Conservation (phyloP, 495 filamentous ascomycete genomes). For the Penicillium simplicissimum region DNA sequence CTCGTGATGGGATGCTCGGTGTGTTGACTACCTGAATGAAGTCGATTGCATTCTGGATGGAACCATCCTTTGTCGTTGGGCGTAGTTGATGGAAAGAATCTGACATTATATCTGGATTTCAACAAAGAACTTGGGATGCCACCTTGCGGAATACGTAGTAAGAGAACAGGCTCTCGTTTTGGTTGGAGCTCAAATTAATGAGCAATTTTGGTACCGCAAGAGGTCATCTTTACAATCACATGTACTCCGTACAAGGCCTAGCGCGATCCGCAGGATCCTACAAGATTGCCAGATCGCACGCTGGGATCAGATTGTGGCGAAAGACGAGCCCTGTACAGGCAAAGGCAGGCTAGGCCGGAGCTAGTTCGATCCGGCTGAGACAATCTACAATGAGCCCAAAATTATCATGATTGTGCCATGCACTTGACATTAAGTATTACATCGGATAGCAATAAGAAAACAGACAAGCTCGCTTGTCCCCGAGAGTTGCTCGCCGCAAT, state of each 20-base stretch:
- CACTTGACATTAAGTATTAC: conserved; percentile 25
- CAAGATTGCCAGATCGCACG: neutral
- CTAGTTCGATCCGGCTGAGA: neutral
- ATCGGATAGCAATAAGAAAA: conserved; percentile 15
- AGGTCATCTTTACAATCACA: neutral
- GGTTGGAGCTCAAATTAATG: neutral
- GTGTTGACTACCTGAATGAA: no score
- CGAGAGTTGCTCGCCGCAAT: neutral
- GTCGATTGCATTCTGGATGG: no score
- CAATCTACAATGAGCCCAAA: neutral
- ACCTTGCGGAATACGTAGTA: no score
- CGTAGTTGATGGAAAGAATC: no score
- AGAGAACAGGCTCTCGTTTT: no score
- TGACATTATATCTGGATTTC: no score
- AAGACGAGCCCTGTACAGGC: neutral
- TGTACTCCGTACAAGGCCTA: neutral
- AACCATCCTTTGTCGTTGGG: no score
- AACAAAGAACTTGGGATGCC: no score
- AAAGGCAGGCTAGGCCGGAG: neutral
- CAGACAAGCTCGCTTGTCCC: conserved; percentile 3
- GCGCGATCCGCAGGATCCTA: neutral
- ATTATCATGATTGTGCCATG: neutral
- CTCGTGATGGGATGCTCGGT: no score
- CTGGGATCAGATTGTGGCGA: neutral
- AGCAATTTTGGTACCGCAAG: neutral